phyloP scores from a whole-genome alignment of 176 grass and related monocot species.

The Musa itinerans region DNA sequence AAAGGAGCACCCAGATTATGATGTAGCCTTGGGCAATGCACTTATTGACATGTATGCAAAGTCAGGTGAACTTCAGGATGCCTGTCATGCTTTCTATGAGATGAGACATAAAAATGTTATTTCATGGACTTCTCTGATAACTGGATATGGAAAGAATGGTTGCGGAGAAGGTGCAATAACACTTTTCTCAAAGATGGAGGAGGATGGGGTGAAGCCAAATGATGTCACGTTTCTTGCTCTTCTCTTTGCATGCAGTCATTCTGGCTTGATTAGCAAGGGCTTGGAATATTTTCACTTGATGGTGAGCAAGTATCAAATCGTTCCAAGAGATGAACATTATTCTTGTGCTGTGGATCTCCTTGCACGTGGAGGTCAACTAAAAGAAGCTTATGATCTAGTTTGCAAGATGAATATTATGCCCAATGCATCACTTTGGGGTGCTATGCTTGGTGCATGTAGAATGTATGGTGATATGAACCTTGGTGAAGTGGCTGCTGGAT shows the following conservation, averaged over 20 bases:
- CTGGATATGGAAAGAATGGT: constrained; percentile 51
- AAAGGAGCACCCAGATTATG: constrained; percentile 40
- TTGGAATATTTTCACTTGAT: constrained; percentile 61
- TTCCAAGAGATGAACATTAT: constrained; percentile 70
- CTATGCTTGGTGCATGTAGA: constrained; percentile 70
- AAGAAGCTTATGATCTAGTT: constrained; percentile 64
- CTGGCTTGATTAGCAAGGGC: constrained; percentile 45
- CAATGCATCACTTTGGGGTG: constrained; percentile 57
- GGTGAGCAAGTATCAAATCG: constrained; percentile 57
- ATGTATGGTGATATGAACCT: constrained; percentile 44
- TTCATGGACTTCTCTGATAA: constrained; percentile 88
- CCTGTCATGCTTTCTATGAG: constrained; percentile 57
- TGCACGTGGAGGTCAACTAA: constrained; percentile 54
- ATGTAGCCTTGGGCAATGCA: constrained; percentile 54
- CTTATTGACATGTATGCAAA: constrained; percentile 92
- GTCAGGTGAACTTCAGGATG: constrained; percentile 48
- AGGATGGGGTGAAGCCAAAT: constrained; percentile 68
- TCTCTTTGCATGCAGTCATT: constrained; percentile 57
- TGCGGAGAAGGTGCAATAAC: constrained; percentile 38
- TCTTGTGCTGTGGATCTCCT: constrained; percentile 74
- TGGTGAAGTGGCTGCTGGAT: constrained; percentile 41
- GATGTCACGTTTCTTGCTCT: constrained; percentile 80
- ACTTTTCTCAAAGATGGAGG: constrained; percentile 70
- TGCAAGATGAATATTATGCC: constrained; percentile 29
- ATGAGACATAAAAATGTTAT: constrained; percentile 68